Evolutionary conservation across 2,329 filamentous ascomycete species (phyloP).

Genomic region (Trichoderma koningiopsis): DNA sequence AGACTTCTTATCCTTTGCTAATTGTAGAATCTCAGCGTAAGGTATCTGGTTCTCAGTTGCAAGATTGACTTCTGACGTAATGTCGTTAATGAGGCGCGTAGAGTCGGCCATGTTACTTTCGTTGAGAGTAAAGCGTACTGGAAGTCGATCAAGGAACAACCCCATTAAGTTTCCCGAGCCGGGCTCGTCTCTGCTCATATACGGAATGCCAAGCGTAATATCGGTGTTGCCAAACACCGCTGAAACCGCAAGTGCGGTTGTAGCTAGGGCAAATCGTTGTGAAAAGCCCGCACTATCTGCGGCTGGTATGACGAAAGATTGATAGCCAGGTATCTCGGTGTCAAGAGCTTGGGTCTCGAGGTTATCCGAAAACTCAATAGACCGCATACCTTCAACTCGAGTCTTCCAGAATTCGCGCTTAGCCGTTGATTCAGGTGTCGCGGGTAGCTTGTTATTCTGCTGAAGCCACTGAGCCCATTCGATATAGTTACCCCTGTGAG

Average conservation of each 20-base stretch:
- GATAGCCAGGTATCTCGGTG: neutral
- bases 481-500: neutral
- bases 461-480: constrained; percentile 9
- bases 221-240: neutral
- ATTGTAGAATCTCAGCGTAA: neutral
- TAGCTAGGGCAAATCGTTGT: neutral
- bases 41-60: neutral
- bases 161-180: neutral
- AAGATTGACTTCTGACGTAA: neutral
- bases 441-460: neutral
- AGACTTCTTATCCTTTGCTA: neutral
- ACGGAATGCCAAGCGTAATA: neutral
- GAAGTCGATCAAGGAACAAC: constrained; percentile 1
- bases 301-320: neutral
- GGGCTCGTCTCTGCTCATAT: constrained; percentile 12
- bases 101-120: neutral
- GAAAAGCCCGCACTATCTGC: neutral
- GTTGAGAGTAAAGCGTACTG: neutral
- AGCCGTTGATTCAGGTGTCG: neutral
- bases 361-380: neutral
- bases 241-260: neutral
- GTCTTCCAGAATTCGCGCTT: neutral
- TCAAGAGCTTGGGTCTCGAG: neutral
- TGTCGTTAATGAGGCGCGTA: neutral
- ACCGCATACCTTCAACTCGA: neutral